Evolutionary conservation across 805 yeast species (phyloP).

Genomic region (Clavispora santaluciae): DNA sequence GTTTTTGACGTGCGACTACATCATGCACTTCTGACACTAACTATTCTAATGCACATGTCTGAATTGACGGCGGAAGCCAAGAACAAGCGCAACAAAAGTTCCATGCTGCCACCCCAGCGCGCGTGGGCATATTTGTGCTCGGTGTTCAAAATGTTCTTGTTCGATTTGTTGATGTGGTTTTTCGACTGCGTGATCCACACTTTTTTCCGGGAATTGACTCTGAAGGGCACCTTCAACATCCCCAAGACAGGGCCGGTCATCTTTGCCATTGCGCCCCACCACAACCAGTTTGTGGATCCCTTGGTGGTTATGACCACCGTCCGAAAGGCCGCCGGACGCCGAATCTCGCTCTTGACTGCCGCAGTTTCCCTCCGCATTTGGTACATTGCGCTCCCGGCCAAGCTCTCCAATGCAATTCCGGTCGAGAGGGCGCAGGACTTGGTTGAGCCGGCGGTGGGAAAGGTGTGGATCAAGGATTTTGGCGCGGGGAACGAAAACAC

Average conservation of each 20-base stretch:
- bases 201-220: slow-evolving; percentile 36
- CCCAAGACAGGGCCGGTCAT: slow-evolving; percentile 35
- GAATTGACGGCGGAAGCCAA: no score
- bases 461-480: slow-evolving; percentile 20
- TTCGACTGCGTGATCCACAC: slow-evolving; percentile 33
- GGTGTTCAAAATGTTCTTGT: slow-evolving; percentile 8
- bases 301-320: slow-evolving; percentile 34
- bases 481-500: slow-evolving; percentile 13
- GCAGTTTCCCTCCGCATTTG: slow-evolving; percentile 29
- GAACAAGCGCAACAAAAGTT: no score
- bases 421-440: slow-evolving; percentile 41
- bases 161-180: slow-evolving; percentile 30
- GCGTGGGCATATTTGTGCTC: background rate
- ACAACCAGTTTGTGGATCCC: slow-evolving; percentile 40
- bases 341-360: slow-evolving; percentile 35
- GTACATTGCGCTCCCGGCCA: slow-evolving; percentile 30
- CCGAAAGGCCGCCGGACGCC: slow-evolving; percentile 25
- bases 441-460: slow-evolving; percentile 25
- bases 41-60: no score
- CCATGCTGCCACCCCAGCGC: background rate
- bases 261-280: slow-evolving; percentile 42
- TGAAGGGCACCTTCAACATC: slow-evolving; percentile 35
- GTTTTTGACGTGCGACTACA: no score
- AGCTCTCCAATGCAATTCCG: slow-evolving; percentile 33
- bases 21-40: no score